phyloP scores from a whole-genome alignment of 371 early-diverging fungal species.

The Funneliformis caledonium region DNA sequence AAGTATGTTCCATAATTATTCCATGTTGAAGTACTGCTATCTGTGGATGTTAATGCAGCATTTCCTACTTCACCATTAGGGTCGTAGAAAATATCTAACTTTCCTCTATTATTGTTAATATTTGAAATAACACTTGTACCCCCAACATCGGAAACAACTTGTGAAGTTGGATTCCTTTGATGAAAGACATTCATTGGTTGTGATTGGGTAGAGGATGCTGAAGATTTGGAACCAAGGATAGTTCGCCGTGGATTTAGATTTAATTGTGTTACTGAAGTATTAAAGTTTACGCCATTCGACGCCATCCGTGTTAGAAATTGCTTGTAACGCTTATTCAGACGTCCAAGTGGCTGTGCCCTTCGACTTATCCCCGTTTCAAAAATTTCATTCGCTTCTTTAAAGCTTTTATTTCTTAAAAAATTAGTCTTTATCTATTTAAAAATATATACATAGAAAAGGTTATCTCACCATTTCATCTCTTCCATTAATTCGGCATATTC shows the following conservation, averaged over 20 bases:
- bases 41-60: not conserved
- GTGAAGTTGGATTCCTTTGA: not conserved
- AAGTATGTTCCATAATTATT: conserved; percentile 52
- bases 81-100: conserved; percentile 51
- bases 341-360: conserved; percentile 62
- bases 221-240: conserved; percentile 51
- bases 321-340: conserved; percentile 52
- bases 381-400: conserved; percentile 59
- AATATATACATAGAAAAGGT: not conserved
- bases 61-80: conserved; percentile 41
- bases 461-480: conserved; percentile 51
- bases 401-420: conserved; percentile 42
- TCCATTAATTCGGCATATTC: conserved; percentile 76
- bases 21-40: conserved; percentile 43
- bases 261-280: too few relatives aligned
- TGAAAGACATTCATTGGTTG: conserved; percentile 44
- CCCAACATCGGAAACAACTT: conserved; percentile 1
- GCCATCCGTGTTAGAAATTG: conserved; percentile 56
- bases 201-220: conserved; percentile 44
- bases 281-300: not conserved
- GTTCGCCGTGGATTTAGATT: conserved; percentile 42
- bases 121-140: not conserved
- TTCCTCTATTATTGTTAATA: conserved; percentile 37
- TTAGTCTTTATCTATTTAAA: not conserved
- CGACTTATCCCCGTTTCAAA: conserved; percentile 59